These are phyloP conservation scores for Penicillium aurantiogriseum DNA, from an alignment of 2,329 filamentous ascomycete genomes.

Conservation along the genomic window DNA sequence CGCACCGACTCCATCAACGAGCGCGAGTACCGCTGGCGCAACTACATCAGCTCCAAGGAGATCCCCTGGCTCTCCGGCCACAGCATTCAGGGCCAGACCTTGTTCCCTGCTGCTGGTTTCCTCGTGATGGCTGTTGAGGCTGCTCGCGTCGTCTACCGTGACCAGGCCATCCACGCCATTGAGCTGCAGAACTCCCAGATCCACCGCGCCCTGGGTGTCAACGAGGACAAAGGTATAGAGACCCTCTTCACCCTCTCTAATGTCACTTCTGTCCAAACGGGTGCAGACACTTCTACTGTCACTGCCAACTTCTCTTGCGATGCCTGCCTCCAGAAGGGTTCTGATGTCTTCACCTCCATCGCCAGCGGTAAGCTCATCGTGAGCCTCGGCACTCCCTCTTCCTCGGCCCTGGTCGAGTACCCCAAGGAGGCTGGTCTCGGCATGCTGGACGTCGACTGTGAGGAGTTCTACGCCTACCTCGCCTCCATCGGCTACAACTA, in stretches of 20 bases:
- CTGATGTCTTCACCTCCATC: not conserved
- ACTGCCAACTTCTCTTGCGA: not conserved
- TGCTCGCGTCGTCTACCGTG: not conserved
- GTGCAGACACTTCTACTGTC: not conserved
- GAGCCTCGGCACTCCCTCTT: not conserved
- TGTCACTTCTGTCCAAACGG: not conserved
- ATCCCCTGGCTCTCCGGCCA: slow-evolving; percentile 50
- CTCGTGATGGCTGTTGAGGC: slow-evolving; percentile 23
- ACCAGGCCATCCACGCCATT: not conserved
- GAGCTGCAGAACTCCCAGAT: not conserved
- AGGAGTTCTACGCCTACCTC: not conserved
- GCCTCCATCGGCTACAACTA: not conserved
- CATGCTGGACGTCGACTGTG: not conserved
- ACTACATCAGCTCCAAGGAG: slow-evolving; percentile 42
- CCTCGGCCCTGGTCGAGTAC: not conserved
- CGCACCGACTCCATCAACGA: slow-evolving; percentile 1
- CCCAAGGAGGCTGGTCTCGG: not conserved
- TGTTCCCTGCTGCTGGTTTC: slow-evolving; percentile 19
- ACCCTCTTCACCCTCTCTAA: not conserved
- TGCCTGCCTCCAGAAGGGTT: not conserved
- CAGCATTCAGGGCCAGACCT: slow-evolving; percentile 26
- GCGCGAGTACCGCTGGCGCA: slow-evolving; percentile 41
- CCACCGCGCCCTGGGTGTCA: not conserved
- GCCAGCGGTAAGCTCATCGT: not conserved
- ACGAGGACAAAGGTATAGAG: not conserved